phyloP scores from a whole-genome alignment of 164 flowering plant species.

The Buxus sempervirens region DNA sequence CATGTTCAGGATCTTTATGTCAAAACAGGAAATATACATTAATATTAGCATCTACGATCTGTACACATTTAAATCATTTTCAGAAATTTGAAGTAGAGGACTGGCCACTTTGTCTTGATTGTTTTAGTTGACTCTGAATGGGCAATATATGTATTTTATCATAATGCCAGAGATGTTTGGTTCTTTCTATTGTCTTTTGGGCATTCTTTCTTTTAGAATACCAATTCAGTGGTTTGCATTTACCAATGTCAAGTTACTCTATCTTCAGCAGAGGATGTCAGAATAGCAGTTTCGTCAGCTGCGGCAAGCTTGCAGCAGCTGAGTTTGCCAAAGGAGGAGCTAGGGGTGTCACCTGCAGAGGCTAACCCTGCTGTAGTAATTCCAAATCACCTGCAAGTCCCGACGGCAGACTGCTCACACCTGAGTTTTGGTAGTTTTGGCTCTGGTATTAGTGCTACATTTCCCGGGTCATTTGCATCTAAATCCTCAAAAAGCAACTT shows the following conservation, averaged over 20 bases:
- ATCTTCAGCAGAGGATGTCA: conserved; percentile 52
- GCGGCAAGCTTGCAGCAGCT: conserved; percentile 61
- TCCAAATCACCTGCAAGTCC: conserved; percentile 89
- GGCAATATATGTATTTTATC: no score
- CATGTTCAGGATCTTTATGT: no score
- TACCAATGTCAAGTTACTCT: conserved; percentile 17
- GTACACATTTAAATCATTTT: no score
- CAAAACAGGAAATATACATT: no score
- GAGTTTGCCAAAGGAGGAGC: conserved; percentile 51
- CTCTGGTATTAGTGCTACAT: conserved; percentile 46
- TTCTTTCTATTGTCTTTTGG: not conserved
- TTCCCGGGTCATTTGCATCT: conserved; percentile 49
- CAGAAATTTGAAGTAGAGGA: no score
- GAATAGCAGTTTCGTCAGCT: conserved; percentile 48
- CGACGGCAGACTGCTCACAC: conserved; percentile 72
- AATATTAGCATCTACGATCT: no score
- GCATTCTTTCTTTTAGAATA: not conserved
- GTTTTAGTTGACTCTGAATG: no score
- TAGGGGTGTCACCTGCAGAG: conserved; percentile 34
- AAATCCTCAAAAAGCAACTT: conserved; percentile 38
- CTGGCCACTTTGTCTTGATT: no score
- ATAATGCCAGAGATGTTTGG: no score
- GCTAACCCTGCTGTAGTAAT: conserved; percentile 75
- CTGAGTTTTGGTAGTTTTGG: conserved; percentile 98
- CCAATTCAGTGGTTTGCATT: conserved; percentile 15